Percentiles rank a stretch among this genome's conserved stretches.
Evolutionary conservation across 73 alveolate species (phyloP).

Genomic region (Breviolum minutum): DNA sequence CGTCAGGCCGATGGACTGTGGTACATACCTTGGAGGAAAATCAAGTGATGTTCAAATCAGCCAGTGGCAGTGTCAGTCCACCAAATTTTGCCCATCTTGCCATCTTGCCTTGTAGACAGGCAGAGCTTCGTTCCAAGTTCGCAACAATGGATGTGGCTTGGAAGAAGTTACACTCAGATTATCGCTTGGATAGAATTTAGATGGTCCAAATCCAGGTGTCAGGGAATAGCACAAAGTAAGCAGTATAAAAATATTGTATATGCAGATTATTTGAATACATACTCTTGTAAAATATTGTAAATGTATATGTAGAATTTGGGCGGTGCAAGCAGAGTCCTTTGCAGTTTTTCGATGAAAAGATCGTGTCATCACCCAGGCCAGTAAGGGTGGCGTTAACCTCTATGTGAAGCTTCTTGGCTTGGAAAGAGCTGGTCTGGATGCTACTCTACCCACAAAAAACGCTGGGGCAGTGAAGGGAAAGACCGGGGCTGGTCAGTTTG

Average conservation of each 20-base stretch:
- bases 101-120: neutral
- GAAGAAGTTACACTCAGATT: neutral
- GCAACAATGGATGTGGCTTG: constrained; percentile 55
- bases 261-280: too few relatives aligned
- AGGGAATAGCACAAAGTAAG: too few relatives aligned
- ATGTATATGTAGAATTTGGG: too few relatives aligned
- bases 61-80: neutral
- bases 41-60: too few relatives aligned
- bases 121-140: constrained; percentile 81
- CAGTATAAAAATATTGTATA: too few relatives aligned
- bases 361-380: constrained; percentile 15
- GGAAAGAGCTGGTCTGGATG: neutral
- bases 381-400: constrained; percentile 87
- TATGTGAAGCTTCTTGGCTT: constrained; percentile 57
- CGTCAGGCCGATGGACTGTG: constrained; percentile 33
- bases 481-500: neutral
- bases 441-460: too few relatives aligned
- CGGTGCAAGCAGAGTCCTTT: too few relatives aligned
- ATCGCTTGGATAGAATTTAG: neutral
- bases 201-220: too few relatives aligned
- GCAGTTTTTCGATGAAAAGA: too few relatives aligned
- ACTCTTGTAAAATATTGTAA: too few relatives aligned
- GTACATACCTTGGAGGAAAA: neutral
- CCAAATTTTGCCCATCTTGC: neutral
- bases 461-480: too few relatives aligned